Conservation (phyloP, 2,329 filamentous ascomycete genomes). For the Samsoniella hepiali region DNA sequence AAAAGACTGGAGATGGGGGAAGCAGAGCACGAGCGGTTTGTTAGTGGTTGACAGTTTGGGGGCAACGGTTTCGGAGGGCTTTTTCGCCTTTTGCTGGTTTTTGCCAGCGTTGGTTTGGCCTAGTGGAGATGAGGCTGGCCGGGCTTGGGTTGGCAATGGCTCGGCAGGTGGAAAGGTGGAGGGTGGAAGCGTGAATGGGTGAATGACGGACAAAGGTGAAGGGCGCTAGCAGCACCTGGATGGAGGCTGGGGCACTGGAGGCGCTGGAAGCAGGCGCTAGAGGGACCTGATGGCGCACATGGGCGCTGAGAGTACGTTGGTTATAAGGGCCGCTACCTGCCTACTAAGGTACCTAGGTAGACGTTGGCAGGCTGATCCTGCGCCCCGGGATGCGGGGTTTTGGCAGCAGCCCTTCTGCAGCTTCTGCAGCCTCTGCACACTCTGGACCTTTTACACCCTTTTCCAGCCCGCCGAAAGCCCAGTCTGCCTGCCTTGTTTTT, state of each 20-base stretch:
- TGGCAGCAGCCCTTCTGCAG: background rate
- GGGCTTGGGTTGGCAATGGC: background rate
- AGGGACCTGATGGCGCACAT: too few relatives aligned
- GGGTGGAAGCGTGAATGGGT: too few relatives aligned
- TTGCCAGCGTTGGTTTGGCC: constrained; percentile 2
- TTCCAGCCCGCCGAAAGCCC: background rate
- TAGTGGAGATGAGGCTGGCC: constrained; percentile 14
- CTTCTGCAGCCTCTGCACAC: background rate
- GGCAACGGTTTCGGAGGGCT: background rate
- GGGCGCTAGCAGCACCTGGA: background rate
- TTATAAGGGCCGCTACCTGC: background rate
- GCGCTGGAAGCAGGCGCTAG: background rate
- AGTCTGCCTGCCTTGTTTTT: background rate
- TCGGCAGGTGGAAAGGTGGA: background rate
- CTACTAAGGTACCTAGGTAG: background rate
- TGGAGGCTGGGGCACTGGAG: background rate
- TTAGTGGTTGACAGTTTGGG: constrained; percentile 2
- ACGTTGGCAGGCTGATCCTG: background rate
- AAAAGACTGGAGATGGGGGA: constrained; percentile 15
- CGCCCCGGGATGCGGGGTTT: background rate
- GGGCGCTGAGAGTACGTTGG: background rate
- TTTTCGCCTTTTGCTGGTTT: constrained; percentile 6
- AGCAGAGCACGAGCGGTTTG: background rate
- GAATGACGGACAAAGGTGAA: too few relatives aligned
- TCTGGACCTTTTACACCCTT: background rate